Percentiles rank a stretch among this genome's conserved stretches.
Evolutionary conservation across 2,329 filamentous ascomycete species (phyloP).

Genomic region (Fusarium sororula): DNA sequence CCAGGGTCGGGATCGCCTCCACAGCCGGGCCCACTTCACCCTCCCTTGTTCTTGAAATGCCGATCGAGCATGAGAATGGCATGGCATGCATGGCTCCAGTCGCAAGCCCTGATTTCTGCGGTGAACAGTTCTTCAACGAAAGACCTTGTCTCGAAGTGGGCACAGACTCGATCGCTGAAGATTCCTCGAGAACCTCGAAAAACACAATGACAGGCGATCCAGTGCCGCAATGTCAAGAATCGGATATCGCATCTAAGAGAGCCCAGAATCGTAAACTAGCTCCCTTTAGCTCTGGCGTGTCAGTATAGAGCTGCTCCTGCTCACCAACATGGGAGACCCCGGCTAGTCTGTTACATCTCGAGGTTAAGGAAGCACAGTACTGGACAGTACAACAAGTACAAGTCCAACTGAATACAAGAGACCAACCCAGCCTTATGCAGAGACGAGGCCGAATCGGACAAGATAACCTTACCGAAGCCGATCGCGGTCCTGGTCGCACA

Average conservation of each 20-base stretch:
- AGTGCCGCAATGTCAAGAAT: not conserved
- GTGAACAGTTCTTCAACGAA: conserved; percentile 17
- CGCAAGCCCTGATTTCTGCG: conserved; percentile 34
- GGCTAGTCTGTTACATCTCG: conserved; percentile 6
- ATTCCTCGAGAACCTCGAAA: not conserved
- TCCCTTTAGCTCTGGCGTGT: conserved; percentile 3
- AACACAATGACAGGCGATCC: not conserved
- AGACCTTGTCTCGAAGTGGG: not conserved
- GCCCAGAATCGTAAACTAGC: conserved; percentile 30
- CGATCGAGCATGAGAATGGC: conserved; percentile 34
- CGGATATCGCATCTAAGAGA: conserved; percentile 12
- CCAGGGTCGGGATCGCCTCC: conserved; percentile 37
- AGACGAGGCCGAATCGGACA: conserved; percentile 9
- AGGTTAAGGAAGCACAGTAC: not conserved
- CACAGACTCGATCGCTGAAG: not conserved
- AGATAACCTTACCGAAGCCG: conserved; percentile 20
- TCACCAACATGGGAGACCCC: conserved; percentile 3
- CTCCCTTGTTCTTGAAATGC: conserved; percentile 35
- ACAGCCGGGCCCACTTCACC: conserved; percentile 33
- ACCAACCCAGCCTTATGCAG: conserved; percentile 12
- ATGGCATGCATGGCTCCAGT: conserved; percentile 23
- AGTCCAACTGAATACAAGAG: not conserved
- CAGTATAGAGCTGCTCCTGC: not conserved
- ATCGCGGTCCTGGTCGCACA: conserved; percentile 2
- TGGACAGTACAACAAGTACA: not conserved